Base-by-base conservation (phyloP, 495 filamentous ascomycete species). In the Neurospora sp. region DNA sequence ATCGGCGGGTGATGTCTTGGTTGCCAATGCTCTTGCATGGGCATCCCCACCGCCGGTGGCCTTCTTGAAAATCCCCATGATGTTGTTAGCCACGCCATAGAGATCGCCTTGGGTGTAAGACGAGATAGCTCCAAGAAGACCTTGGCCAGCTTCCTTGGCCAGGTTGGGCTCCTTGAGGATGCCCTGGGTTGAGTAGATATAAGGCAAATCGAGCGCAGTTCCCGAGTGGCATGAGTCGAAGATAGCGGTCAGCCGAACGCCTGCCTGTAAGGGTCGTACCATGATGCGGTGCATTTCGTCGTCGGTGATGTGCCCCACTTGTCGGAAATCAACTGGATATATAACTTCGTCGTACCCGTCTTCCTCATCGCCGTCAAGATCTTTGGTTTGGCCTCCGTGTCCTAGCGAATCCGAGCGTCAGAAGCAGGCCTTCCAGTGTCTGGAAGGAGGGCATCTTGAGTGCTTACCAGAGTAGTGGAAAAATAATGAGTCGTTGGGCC, bases 191-290 rank as follows among this genome's bases (percentile, higher is more conserved):
- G 92, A 95, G 87, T 99, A 99, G 81, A 99, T 92, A 84, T 98
- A 99, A 39, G 96, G 96, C 37, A 99, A 88, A 79, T 99, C 96
- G 77, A 99, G 88, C 8, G 94, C 96, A 9, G 96, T 97, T 75
- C 96, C 96, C 4, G 94, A 97, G 83, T 99, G 96, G 84, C 96
- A 99, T n/a, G 94, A 97, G 83, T 99, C 96, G 85, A 99, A 99
- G 81, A 99, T 98, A 59, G 96, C 96, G 2, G 96, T 99, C 70
- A 99, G 85, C 40, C 96, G 90, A 31, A 97, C 95, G 73, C 96
- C 96, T 13, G 92, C 87, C 75, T 87, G 87, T 17, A 99, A 85
- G 10, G 93, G 89, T 62, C 84, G 85, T 69, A 99, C 96, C 94
- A 99, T 96, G 81, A 98, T 98, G 71, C 92, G 88, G 80, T 99